Evolutionary conservation across 768 basidiomycete species (phyloP).

Genomic region (Trametes cinnabarina): DNA sequence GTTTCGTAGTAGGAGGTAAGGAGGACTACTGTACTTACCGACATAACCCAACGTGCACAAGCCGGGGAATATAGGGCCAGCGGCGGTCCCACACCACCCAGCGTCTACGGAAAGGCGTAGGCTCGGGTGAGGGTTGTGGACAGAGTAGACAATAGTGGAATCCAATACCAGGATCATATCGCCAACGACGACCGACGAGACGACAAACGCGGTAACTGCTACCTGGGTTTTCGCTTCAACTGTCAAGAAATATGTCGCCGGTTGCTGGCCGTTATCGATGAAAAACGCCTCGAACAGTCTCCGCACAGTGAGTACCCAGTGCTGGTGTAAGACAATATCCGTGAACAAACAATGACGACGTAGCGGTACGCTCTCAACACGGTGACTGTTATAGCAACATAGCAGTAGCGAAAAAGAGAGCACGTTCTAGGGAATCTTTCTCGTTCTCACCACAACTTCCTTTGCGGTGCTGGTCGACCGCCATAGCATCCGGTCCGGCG

Average conservation of each 20-base stretch:
- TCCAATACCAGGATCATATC: constrained; percentile 15
- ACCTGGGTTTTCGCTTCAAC: constrained; percentile 8
- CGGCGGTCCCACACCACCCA: constrained; percentile 13
- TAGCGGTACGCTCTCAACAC: background rate
- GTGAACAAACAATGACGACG: background rate
- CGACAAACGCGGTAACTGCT: background rate
- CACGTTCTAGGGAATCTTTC: background rate
- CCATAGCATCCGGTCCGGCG: background rate
- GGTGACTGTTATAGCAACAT: background rate
- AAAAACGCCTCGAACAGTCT: constrained; percentile 8
- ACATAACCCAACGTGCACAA: constrained; percentile 5
- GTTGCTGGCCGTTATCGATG: background rate
- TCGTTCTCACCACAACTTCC: too few relatives aligned
- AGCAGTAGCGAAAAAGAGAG: background rate
- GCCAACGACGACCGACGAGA: constrained; percentile 6
- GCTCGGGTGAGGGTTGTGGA: background rate
- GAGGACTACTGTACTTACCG: background rate
- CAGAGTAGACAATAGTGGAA: too few relatives aligned
- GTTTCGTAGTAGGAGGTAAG: background rate
- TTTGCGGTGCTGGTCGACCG: background rate
- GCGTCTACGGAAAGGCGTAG: constrained; percentile 8
- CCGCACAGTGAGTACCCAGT: constrained; percentile 12
- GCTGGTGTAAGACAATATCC: background rate
- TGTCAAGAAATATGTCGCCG: background rate
- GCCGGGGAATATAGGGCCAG: constrained; percentile 1